A percentile compares a stretch with the other conserved stretches of the same genome.
phyloP scores from a whole-genome alignment of 2,329 filamentous ascomycete species.

The Cladosporium sp. region DNA sequence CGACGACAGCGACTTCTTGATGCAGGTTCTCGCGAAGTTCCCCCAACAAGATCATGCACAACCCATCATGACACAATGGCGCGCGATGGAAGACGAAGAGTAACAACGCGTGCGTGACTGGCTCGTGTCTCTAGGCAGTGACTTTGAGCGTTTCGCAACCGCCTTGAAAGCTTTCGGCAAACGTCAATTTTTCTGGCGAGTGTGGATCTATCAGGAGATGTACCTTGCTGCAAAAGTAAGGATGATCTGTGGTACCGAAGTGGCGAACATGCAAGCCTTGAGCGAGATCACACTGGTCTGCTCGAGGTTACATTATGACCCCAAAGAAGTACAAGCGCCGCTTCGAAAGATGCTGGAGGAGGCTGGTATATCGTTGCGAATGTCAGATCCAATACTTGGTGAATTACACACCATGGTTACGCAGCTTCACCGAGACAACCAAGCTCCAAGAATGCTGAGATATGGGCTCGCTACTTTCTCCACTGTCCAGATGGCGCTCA shows the following conservation, averaged over 20 bases:
- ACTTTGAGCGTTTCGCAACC: not conserved
- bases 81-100: not conserved
- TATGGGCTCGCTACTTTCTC: not conserved
- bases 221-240: not conserved
- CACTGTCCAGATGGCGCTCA: not conserved
- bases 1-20: conserved; percentile 1
- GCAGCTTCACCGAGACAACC: not conserved
- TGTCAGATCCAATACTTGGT: not conserved
- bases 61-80: not conserved
- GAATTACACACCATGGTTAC: not conserved
- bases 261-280: conserved; percentile 2
- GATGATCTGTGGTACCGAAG: not conserved
- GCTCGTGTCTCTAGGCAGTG: not conserved
- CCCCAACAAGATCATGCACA: not conserved
- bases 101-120: no score
- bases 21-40: not conserved
- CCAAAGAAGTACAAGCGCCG: not conserved
- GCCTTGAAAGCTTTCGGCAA: not conserved
- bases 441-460: not conserved
- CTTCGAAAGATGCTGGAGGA: not conserved
- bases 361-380: not conserved
- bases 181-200: not conserved
- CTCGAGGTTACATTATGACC: not conserved
- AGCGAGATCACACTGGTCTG: not conserved
- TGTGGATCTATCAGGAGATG: conserved; percentile 3